Percentiles rank a stretch among this genome's conserved stretches.
These are phyloP conservation scores for Pneumocystis carinii DNA, from an alignment of 1,139 yeast species.

Conservation along the genomic window DNA sequence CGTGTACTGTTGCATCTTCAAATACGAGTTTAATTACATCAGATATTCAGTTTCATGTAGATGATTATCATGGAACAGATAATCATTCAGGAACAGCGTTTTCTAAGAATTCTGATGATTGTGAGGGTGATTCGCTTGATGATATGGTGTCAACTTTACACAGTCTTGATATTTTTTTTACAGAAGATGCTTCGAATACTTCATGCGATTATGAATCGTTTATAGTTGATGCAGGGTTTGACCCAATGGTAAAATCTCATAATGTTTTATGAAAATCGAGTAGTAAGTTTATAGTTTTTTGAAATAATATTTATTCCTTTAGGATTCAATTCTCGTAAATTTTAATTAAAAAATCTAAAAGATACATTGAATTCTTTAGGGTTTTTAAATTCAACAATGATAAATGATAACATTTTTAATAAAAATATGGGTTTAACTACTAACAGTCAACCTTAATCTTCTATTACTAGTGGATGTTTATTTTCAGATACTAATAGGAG, in stretches of 20 bases:
- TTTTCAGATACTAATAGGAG: not conserved
- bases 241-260: conserved; percentile 55
- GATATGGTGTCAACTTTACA: conserved; percentile 96
- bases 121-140: conserved; percentile 32
- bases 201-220: conserved; percentile 23
- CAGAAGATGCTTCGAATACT: conserved; percentile 37
- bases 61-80: conserved; percentile 15
- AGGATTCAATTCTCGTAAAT: not conserved
- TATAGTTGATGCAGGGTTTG: conserved; percentile 30
- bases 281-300: conserved; percentile 21
- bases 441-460: not conserved
- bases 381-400: not conserved
- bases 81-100: conserved; percentile 14
- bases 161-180: conserved; percentile 81
- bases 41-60: conserved; percentile 17
- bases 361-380: not conserved
- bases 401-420: not conserved
- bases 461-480: not conserved
- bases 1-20: conserved; percentile 38
- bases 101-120: conserved; percentile 16
- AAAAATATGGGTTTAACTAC: not conserved
- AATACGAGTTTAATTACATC: conserved; percentile 17
- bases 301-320: not conserved
- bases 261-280: conserved; percentile 64
- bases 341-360: not conserved